Evolutionary conservation across 1,284 basidiomycete species (phyloP).

Genomic region (Apiotrichum laibachii): DNA sequence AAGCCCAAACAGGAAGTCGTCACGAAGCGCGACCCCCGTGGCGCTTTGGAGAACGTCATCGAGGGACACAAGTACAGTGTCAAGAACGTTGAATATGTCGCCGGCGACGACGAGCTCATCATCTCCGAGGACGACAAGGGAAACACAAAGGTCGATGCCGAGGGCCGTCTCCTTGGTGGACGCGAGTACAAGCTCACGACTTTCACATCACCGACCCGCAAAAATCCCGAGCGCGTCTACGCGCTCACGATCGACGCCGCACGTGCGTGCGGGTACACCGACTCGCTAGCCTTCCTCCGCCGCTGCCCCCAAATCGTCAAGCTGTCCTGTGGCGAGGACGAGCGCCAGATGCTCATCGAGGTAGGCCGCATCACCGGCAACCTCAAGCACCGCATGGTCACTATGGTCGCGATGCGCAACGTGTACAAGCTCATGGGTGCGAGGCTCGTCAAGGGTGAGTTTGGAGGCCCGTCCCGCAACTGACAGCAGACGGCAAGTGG

Average conservation of each 20-base stretch:
- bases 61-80: constrained; percentile 46
- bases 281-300: constrained; percentile 95
- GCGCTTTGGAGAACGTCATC: constrained; percentile 29
- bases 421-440: constrained; percentile 93
- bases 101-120: constrained; percentile 84
- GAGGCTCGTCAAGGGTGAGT: constrained; percentile 77
- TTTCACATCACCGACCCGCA: constrained; percentile 74
- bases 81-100: constrained; percentile 69
- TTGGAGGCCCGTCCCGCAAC: not conserved
- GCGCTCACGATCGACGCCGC: constrained; percentile 97
- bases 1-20: not conserved
- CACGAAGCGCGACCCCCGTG: constrained; percentile 22
- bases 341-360: constrained; percentile 88
- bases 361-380: constrained; percentile 83
- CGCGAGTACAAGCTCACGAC: constrained; percentile 85
- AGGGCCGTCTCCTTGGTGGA: constrained; percentile 79
- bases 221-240: constrained; percentile 75
- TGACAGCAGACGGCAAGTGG: constrained; percentile 73
- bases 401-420: constrained; percentile 85
- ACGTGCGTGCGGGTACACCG: constrained; percentile 88
- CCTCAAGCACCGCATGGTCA: constrained; percentile 85
- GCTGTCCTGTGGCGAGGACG: constrained; percentile 75
- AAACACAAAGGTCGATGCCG: constrained; percentile 82
- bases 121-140: constrained; percentile 82
- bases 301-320: constrained; percentile 86